These are phyloP conservation scores for Xylaria sp. DNA, from an alignment of 495 filamentous ascomycete genomes.

Conservation along the genomic window DNA sequence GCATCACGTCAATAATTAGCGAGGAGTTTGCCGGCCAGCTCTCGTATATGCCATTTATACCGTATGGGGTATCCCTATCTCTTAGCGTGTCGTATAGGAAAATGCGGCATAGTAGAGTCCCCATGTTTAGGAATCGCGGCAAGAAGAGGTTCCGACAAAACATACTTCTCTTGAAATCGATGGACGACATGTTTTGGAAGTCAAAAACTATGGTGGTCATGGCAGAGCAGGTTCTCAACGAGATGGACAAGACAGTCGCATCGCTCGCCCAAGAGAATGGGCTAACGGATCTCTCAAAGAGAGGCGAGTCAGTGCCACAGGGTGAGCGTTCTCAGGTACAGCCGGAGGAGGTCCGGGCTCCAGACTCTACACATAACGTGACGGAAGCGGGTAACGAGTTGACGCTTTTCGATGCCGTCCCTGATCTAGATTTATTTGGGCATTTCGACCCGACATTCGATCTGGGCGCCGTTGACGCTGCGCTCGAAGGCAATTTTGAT, in stretches of 20 bases:
- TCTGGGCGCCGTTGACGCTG: conserved; percentile 50
- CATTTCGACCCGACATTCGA: conserved; percentile 54
- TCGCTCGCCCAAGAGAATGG: conserved; percentile 42
- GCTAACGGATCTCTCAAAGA: conserved; percentile 32
- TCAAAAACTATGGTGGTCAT: conserved; percentile 43
- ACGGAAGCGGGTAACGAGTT: conserved; percentile 34
- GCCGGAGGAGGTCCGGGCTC: conserved; percentile 10
- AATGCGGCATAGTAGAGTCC: conserved; percentile 69
- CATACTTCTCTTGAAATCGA: conserved; percentile 59
- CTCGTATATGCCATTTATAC: conserved; percentile 68
- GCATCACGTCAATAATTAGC: conserved; percentile 66
- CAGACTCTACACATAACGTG: conserved; percentile 23
- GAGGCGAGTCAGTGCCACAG: conserved; percentile 22
- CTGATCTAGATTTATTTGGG: conserved; percentile 51
- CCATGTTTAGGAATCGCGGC: conserved; percentile 67
- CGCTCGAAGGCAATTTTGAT: conserved; percentile 50
- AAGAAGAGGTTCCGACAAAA: conserved; percentile 66
- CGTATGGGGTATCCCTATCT: conserved; percentile 70
- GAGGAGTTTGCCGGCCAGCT: conserved; percentile 61
- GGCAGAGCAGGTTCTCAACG: conserved; percentile 45
- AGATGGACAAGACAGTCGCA: conserved; percentile 48
- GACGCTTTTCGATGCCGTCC: conserved; percentile 41
- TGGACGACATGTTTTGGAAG: conserved; percentile 66
- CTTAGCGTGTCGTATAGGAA: conserved; percentile 75
- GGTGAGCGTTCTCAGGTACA: conserved; percentile 29